Evolutionary conservation across 352 stramenopile genomes (phyloP).

Genomic region (Globisporangium solare): DNA sequence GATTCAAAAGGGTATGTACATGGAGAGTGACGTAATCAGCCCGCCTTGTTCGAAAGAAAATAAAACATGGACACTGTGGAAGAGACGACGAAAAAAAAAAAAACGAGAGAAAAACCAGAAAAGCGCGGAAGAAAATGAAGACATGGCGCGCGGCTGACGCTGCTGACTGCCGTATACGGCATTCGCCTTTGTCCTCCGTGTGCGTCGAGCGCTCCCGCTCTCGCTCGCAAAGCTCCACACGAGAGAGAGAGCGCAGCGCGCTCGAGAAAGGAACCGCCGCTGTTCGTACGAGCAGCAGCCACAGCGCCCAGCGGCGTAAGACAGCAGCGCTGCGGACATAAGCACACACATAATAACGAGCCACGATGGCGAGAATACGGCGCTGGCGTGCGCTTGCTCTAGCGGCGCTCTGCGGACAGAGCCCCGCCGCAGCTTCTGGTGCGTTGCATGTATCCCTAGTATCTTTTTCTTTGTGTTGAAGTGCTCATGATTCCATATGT

Average conservation of each 20-base stretch:
- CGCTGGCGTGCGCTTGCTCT: not conserved
- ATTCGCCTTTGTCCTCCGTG: too few relatives aligned
- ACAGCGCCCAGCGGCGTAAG: too few relatives aligned
- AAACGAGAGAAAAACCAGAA: too few relatives aligned
- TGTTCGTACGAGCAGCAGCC: too few relatives aligned
- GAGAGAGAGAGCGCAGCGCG: not conserved
- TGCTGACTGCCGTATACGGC: too few relatives aligned
- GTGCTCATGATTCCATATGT: not conserved
- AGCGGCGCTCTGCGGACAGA: not conserved
- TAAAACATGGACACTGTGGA: not conserved
- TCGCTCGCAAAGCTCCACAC: not conserved
- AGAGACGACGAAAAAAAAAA: too few relatives aligned
- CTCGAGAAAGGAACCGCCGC: not conserved
- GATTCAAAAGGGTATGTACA: not conserved
- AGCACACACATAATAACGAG: not conserved
- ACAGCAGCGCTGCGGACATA: too few relatives aligned
- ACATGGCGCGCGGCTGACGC: not conserved
- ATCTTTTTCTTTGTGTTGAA: not conserved
- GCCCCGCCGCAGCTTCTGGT: not conserved
- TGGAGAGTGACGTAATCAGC: not conserved
- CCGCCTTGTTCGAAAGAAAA: not conserved
- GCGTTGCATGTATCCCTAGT: not conserved
- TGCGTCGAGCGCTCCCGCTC: too few relatives aligned
- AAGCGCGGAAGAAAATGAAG: not conserved
- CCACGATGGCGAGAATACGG: slow-evolving; percentile 9